phyloP scores from a whole-genome alignment of 306 rosid genomes.

The Cucumis hystrix region DNA sequence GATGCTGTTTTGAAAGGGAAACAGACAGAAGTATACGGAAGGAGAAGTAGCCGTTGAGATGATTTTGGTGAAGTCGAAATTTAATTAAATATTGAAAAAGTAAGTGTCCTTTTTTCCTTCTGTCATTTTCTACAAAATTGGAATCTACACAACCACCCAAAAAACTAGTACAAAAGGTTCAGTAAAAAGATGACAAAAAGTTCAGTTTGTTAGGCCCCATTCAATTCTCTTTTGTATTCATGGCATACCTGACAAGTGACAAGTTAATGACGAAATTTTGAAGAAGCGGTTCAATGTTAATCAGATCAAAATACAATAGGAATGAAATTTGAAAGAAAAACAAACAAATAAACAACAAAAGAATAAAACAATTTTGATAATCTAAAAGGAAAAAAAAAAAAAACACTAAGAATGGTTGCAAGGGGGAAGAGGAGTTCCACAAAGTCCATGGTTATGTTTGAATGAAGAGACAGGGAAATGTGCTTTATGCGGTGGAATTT shows the following conservation, averaged over 20 bases:
- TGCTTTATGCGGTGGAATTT: slow-evolving; percentile 30
- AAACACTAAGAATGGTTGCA: slow-evolving; percentile 24
- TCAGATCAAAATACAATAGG: not conserved
- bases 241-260: no score
- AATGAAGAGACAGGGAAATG: slow-evolving; percentile 29
- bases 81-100: not conserved
- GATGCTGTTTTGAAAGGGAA: not conserved
- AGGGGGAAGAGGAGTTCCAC: slow-evolving; percentile 52
- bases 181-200: not conserved
- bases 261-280: no score
- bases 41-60: slow-evolving; percentile 4
- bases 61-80: not conserved
- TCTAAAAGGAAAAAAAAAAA: not conserved
- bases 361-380: not conserved
- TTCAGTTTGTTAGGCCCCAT: not conserved
- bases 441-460: slow-evolving; percentile 32
- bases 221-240: not conserved
- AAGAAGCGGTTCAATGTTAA: not conserved
- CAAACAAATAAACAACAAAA: not conserved
- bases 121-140: not conserved
- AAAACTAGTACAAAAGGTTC: not conserved
- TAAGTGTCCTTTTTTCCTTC: not conserved
- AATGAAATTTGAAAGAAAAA: not conserved
- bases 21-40: not conserved
- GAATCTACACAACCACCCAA: not conserved